Evolutionary conservation across 495 filamentous ascomycete genomes (phyloP).

Genomic region (Ascobolus immersus): DNA sequence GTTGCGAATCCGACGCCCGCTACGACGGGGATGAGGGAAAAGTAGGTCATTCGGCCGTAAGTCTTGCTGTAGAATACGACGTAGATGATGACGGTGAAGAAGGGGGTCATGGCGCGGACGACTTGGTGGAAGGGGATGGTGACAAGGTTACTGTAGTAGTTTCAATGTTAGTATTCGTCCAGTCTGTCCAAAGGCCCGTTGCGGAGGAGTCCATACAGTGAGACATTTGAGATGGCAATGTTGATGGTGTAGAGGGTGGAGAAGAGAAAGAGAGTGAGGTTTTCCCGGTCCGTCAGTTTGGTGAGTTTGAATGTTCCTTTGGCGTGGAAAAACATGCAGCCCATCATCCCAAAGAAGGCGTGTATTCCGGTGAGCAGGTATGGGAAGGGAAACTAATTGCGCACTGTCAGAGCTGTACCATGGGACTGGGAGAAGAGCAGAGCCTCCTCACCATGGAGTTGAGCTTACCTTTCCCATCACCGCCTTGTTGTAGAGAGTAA

Average conservation of each 20-base stretch:
- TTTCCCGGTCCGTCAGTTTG: slow-evolving; percentile 21
- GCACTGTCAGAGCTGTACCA: background rate
- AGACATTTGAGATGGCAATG: slow-evolving; percentile 32
- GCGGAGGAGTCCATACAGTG: slow-evolving; percentile 16
- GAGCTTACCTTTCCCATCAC: slow-evolving; percentile 24
- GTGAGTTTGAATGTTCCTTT: slow-evolving; percentile 24
- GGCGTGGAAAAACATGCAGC: slow-evolving; percentile 23
- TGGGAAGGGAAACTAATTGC: slow-evolving; percentile 25
- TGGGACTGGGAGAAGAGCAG: background rate
- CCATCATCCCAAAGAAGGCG: slow-evolving; percentile 24
- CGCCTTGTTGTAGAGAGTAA: slow-evolving; percentile 31
- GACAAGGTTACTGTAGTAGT: slow-evolving; percentile 22
- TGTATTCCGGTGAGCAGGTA: slow-evolving; percentile 32
- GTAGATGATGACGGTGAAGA: slow-evolving; percentile 31
- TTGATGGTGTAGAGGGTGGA: slow-evolving; percentile 33
- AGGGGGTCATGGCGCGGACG: slow-evolving; percentile 28
- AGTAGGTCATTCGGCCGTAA: slow-evolving; percentile 26
- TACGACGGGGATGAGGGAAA: slow-evolving; percentile 30
- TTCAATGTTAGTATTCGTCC: background rate
- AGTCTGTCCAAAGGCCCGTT: too few species aligned
- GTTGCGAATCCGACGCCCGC: slow-evolving; percentile 31
- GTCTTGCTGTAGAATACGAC: slow-evolving; percentile 22
- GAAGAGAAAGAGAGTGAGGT: slow-evolving; percentile 24
- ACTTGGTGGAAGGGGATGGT: slow-evolving; percentile 35
- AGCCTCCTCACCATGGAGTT: background rate